phyloP scores from a whole-genome alignment of 1,139 yeast species.

The Suhomyces terraborum region DNA sequence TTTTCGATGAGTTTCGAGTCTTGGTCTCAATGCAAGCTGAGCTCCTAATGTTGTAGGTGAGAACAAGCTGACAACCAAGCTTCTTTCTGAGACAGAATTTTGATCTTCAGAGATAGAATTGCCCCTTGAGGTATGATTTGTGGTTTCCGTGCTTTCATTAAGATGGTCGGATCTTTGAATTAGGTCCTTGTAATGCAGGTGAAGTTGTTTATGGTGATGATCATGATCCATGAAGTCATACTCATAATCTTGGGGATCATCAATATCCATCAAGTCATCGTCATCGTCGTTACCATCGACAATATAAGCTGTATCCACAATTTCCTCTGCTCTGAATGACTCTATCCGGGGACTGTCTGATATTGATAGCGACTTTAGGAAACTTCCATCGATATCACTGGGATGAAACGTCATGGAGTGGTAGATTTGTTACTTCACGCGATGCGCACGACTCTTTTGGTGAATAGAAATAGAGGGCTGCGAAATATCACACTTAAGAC shows the following conservation, averaged over 20 bases:
- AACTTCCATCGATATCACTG: slow-evolving; percentile 28
- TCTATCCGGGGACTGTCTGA: slow-evolving; percentile 20
- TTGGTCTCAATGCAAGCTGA: slow-evolving; percentile 32
- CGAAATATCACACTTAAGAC: no score
- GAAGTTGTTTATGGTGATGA: no score
- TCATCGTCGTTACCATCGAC: background rate
- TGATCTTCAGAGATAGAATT: background rate
- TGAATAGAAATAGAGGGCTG: no score
- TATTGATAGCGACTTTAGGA: slow-evolving; percentile 30
- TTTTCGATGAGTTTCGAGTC: background rate
- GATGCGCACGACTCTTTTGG: background rate
- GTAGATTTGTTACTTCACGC: background rate
- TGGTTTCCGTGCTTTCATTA: background rate
- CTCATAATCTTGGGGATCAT: slow-evolving; percentile 12
- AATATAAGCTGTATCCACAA: background rate
- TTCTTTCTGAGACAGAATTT: background rate
- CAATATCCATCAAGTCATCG: slow-evolving; percentile 22
- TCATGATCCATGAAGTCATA: background rate
- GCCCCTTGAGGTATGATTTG: background rate
- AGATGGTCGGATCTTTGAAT: background rate
- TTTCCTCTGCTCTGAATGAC: background rate
- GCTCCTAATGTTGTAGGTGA: slow-evolving; percentile 47
- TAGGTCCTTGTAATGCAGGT: no score
- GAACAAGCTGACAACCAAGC: slow-evolving; percentile 17
- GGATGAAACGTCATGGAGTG: background rate